Evolutionary conservation across 805 yeast species (phyloP), one percentile per base, ranked within the genome.

Genomic region (Teunomyces cretensis): DNA sequence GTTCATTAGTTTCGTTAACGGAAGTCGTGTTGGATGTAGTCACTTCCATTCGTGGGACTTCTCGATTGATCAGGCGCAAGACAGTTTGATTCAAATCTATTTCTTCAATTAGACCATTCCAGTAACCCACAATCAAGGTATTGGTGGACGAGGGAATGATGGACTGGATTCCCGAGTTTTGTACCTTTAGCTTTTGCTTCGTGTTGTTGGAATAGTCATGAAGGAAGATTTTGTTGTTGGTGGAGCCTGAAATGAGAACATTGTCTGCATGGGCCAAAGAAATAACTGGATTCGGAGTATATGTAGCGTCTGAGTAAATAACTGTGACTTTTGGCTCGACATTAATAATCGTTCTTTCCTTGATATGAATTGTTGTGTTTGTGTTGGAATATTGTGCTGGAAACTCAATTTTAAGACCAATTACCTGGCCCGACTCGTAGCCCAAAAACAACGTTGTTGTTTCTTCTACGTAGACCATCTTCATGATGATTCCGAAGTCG

Each of bases 401-500:
- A 24, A 36, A 11, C 12, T 28, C 61, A 4, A 69, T 45, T 5
- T 49, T 32, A 24, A 64, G 54, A 1, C 68, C 72, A 16, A 62
- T 31, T 6, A 72, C 42, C 52, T 79, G 82, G 0, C 96, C 96
- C 13, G 86, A 82, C 58, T 88, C 96, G 56, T 77, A 88, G 1
- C 95, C 96, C 5, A 84, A 68, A 13, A 62, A 61, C 13, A 80
- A 55, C 1, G 61, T 45, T 8, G 59, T 49, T 6, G 45, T 27
- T 2, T 56, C 52, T 9, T 53, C 54, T 1, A 75, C 53, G 62
- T 79, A 75, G 1, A 56, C 48, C 2, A 84, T 53, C 38, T 72
- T 75, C 89, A 88, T 86, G 11, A 85, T 76, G 33, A 86, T 84
- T 1, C 95, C 95, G 28, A 78, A 72, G 12, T 67, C 67, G 15